Evolutionary conservation across 108 stramenopile genomes (phyloP).

Genomic region (Nitzschia sp.): DNA sequence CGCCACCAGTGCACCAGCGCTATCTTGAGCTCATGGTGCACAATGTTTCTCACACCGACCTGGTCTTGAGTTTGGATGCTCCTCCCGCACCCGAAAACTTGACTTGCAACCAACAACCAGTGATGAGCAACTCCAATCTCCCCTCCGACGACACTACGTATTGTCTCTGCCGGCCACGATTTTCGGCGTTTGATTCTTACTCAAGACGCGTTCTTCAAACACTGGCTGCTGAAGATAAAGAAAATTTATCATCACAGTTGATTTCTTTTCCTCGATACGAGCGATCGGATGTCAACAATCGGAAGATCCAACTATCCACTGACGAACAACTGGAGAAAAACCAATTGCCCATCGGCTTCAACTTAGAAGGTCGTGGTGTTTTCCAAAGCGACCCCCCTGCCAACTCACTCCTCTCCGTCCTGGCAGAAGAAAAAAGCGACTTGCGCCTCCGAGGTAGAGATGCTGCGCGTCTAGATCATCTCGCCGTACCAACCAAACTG

Average conservation of each 20-base stretch:
- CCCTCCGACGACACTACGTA: constrained; percentile 30
- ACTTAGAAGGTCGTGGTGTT: too few relatives aligned
- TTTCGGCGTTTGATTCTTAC: constrained; percentile 81
- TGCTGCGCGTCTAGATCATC: constrained; percentile 34
- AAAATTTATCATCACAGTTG: constrained; percentile 8
- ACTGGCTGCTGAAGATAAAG: constrained; percentile 15
- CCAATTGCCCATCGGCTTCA: constrained; percentile 66
- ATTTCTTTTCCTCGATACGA: constrained; percentile 73
- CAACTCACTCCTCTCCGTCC: constrained; percentile 13
- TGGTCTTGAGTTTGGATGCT: constrained; percentile 73
- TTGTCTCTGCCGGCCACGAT: constrained; percentile 73
- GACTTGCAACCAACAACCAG: background rate
- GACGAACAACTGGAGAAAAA: constrained; percentile 11
- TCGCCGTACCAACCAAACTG: constrained; percentile 21
- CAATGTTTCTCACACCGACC: constrained; percentile 93
- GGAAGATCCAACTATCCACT: constrained; percentile 8
- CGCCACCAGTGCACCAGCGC: constrained; percentile 27
- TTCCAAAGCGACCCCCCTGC: background rate
- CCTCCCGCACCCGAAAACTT: constrained; percentile 2
- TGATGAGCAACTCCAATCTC: background rate
- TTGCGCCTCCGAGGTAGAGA: constrained; percentile 73
- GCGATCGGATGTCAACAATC: constrained; percentile 40
- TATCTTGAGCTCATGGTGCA: constrained; percentile 89
- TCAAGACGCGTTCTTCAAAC: constrained; percentile 46
- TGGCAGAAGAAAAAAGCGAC: constrained; percentile 44